Conservation (phyloP, 1,284 basidiomycete species). For the Pascua sp. region DNA sequence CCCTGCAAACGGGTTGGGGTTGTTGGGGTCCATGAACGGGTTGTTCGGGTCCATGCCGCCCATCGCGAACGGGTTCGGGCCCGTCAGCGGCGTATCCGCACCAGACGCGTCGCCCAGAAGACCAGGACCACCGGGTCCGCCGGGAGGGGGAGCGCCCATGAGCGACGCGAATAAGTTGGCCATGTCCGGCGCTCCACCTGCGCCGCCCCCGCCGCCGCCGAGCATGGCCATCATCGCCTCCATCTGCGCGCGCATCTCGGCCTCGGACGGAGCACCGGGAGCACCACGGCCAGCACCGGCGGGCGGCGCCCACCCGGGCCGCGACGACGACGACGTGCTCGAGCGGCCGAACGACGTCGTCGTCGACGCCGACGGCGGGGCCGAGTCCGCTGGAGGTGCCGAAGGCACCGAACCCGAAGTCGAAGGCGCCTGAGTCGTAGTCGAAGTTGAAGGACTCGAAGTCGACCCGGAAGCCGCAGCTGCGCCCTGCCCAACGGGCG, state of each 20-base stretch:
- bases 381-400: neutral
- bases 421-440: too few species aligned
- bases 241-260: constrained; percentile 30
- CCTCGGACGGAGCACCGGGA: neutral
- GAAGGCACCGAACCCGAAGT: too few species aligned
- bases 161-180: constrained; percentile 30
- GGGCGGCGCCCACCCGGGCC: constrained; percentile 3
- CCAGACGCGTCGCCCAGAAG: constrained; percentile 10
- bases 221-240: constrained; percentile 38
- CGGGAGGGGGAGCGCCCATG: constrained; percentile 8
- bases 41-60: constrained; percentile 1
- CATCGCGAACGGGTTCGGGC: constrained; percentile 4
- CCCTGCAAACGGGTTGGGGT: neutral
- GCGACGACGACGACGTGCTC: neutral
- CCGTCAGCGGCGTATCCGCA: neutral
- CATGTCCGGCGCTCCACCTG: constrained; percentile 32
- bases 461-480: neutral
- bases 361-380: constrained; percentile 5
- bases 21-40: neutral
- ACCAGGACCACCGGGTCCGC: constrained; percentile 17
- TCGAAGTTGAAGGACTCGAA: neutral
- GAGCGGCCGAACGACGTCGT: neutral
- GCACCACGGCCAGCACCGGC: constrained; percentile 7
- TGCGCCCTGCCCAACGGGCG: neutral
- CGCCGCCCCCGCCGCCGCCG: constrained; percentile 17